Conservation (phyloP, 2,329 filamentous ascomycete species). For the Apiospora arundinis region DNA sequence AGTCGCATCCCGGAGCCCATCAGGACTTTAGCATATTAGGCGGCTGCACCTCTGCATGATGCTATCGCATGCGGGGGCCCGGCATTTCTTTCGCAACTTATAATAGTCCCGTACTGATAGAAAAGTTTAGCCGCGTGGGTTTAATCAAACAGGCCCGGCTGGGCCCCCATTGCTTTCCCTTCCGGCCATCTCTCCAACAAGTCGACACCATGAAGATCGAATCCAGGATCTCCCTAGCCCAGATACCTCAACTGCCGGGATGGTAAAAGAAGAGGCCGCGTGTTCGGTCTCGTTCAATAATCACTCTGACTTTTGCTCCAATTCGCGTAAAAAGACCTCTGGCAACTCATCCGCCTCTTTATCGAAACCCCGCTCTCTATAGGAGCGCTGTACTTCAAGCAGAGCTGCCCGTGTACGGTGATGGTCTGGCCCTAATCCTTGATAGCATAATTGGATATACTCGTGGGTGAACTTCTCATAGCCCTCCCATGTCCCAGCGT, state of each 20-base stretch:
- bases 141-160: neutral
- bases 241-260: neutral
- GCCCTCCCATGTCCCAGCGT: neutral
- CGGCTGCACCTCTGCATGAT: neutral
- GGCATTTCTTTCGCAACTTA: slow-evolving; percentile 9
- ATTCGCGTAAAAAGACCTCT: neutral
- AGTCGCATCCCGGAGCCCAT: slow-evolving; percentile 13
- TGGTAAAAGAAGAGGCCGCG: neutral
- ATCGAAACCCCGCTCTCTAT: neutral
- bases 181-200: neutral
- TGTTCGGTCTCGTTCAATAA: neutral
- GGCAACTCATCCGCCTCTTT: slow-evolving; percentile 8
- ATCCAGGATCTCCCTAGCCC: neutral
- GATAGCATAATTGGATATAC: neutral
- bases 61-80: neutral
- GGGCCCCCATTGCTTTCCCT: neutral
- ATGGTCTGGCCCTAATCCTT: neutral
- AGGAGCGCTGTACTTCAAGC: neutral
- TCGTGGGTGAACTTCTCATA: slow-evolving; percentile 4
- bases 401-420: neutral
- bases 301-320: neutral
- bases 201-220: neutral
- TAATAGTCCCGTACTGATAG: slow-evolving; percentile 1
- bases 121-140: slow-evolving; percentile 3
- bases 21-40: slow-evolving; percentile 14